These are phyloP conservation scores for Vanrija sp. DNA, from an alignment of 1,284 basidiomycete species.

Conservation along the genomic window DNA sequence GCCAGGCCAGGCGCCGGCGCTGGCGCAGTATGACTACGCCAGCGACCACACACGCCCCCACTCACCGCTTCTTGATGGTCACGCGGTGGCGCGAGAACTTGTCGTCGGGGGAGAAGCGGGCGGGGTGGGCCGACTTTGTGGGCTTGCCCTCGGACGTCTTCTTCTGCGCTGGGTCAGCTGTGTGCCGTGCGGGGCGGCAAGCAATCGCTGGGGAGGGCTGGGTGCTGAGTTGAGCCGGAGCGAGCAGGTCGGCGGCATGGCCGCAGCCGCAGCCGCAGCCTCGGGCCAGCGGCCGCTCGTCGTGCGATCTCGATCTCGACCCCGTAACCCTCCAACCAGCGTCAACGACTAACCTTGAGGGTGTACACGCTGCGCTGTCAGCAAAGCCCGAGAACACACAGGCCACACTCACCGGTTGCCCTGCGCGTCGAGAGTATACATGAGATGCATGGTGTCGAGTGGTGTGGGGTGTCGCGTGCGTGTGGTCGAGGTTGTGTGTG, in stretches of 20 bases:
- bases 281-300: no score
- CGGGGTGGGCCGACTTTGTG: constrained; percentile 91
- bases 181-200: neutral
- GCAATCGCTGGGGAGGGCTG: no score
- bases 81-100: constrained; percentile 95
- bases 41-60: neutral
- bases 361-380: constrained; percentile 60
- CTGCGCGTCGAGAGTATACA: constrained; percentile 77
- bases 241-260: neutral
- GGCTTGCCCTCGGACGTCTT: constrained; percentile 69
- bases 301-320: neutral
- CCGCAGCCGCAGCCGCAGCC: neutral
- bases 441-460: constrained; percentile 71
- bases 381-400: neutral
- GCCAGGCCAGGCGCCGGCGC: neutral
- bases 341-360: constrained; percentile 64
- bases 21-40: no score
- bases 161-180: constrained; percentile 60
- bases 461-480: neutral
- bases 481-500: constrained; percentile 22
- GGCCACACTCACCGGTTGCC: constrained; percentile 56
- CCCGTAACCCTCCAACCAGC: neutral
- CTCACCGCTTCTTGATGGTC: constrained; percentile 84
- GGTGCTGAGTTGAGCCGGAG: neutral
- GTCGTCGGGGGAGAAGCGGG: constrained; percentile 94